Evolutionary conservation across 352 stramenopile species (phyloP), one percentile per base, ranked within the genome.

Genomic region (Thraustotheca clavata): DNA sequence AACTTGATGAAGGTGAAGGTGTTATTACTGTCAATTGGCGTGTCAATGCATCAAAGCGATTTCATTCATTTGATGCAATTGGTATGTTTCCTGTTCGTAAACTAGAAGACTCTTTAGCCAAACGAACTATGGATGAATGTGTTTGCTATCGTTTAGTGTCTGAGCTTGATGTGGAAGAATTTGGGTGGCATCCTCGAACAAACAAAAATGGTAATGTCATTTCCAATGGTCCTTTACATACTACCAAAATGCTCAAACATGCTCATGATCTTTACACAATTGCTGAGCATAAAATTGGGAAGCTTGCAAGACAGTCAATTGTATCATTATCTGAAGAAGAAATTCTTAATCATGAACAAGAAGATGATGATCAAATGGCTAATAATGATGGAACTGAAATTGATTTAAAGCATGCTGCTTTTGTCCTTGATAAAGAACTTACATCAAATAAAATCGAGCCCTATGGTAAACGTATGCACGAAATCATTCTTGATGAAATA

Each of bases 91-190:
- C 74, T 0, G 73, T 70, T 0, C 67, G 74, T 8, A 65, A 69
- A 7, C 36, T 71, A 0, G 74, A 72, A 1, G 76, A 80, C 35
- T 34, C 66, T 4, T 66, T 31, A 3, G 46, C 71, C 0, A 22
- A 38, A 26, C 71, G 71, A 1, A 76, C 71, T 1, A 83, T 86
- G 75, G 71, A 83, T 12, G 69, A 86, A 18, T 86, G 77, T 24
- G 77, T 86, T 14, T 86, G 77, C 57, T 86, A 81, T 29, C 73
- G 77, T 8, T 60, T 81, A 6, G 43, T 86, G 20, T 80, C 83
- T 39, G 70, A 81, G 2, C 62, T 46, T 22, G 60, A 38, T 4
- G 71, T 60, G 1, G 26, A 81, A 49, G 26, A 47, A 11, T 86
- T 86, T 47, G 77, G 77, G 7, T 86, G 77, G 75, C 77, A 70